Base-by-base conservation (phyloP, 2,329 filamentous ascomycete species). In the Colletotrichum ledebouriae region DNA sequence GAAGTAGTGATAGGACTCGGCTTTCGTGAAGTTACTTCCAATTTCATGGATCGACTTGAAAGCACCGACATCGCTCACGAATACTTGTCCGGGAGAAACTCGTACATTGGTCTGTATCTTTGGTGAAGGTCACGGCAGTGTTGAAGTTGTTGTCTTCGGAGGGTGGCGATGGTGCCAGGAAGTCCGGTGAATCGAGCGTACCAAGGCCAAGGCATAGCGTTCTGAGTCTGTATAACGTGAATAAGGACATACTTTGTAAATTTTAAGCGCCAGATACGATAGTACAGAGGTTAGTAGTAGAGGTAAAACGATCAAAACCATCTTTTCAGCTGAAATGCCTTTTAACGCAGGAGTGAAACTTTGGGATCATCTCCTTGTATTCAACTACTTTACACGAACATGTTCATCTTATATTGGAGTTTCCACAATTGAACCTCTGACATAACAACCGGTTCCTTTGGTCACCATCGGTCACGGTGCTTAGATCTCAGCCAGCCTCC, bases 11-110 rank as follows among this genome's bases (percentile, higher is more conserved):
- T 60, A 50, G 46, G 39, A 60, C 7, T 47, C 42, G 29, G 42
- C 58, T 20, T 60, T 60, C 13, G 20, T 34, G 22, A 60, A 60
- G 12, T 47, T 41, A 6, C 33, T 49, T 13, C 58, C 58, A 9
- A 60, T 17, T 25, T 50, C 52, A n/a, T 60, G 58, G 46, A 60
- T 60, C 20, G 42, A n/a, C 58, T 49, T 47, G 44, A 49, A 50
- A 15, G 42, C 44, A 4, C 52, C 34, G 3, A 52, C 25, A 13
- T 47, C 42, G 12, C 22, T 33, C 2, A 50, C 44, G 34, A 41
- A 62, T 13, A 62, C 47, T 42, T 62, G 22, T 3, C 2, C 20
- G n/a, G 59, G 59, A 10, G 46, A 33, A 10, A 55, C 37, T 15
- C 59, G 59, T 3, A 62, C 59, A 15, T 13, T 33, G 59, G 59